These are phyloP conservation scores for Discostella stelligeroides DNA, from an alignment of 108 stramenopile species.

Conservation along the genomic window DNA sequence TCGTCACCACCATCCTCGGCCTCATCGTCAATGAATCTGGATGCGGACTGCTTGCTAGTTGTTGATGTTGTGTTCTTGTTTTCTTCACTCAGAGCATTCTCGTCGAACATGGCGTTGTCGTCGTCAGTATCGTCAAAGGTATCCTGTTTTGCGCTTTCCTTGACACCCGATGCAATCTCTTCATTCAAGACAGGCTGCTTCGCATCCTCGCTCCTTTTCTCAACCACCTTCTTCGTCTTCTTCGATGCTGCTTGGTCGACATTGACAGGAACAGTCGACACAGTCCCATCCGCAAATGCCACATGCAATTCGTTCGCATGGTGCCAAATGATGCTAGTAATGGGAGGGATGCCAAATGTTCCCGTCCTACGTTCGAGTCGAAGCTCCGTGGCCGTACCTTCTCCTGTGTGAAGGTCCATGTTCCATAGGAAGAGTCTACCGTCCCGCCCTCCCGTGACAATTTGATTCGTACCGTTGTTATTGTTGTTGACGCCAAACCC, in stretches of 20 bases:
- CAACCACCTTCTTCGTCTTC: background rate
- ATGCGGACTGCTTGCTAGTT: slow-evolving; percentile 13
- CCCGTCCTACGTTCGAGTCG: background rate
- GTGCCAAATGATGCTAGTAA: background rate
- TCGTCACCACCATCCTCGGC: slow-evolving; percentile 52
- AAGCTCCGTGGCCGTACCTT: background rate
- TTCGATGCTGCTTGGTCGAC: background rate
- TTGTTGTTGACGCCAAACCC: background rate
- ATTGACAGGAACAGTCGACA: background rate
- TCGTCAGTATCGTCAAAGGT: slow-evolving; percentile 27
- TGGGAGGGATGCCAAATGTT: background rate
- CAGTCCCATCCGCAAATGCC: slow-evolving; percentile 39
- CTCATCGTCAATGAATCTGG: slow-evolving; percentile 59
- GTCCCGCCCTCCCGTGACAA: slow-evolving; percentile 70
- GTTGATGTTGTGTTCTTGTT: background rate
- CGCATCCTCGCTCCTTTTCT: background rate
- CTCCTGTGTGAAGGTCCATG: slow-evolving; percentile 20
- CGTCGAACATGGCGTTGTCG: slow-evolving; percentile 47
- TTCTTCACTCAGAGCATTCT: slow-evolving; percentile 1
- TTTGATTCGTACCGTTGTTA: background rate
- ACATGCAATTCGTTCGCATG: slow-evolving; percentile 7
- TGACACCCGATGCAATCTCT: background rate
- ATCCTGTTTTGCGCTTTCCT: background rate
- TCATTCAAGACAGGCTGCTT: slow-evolving; percentile 1
- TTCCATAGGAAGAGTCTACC: slow-evolving; percentile 65